Conservation (phyloP, 768 basidiomycete genomes). For the Boletus subparvulus region DNA sequence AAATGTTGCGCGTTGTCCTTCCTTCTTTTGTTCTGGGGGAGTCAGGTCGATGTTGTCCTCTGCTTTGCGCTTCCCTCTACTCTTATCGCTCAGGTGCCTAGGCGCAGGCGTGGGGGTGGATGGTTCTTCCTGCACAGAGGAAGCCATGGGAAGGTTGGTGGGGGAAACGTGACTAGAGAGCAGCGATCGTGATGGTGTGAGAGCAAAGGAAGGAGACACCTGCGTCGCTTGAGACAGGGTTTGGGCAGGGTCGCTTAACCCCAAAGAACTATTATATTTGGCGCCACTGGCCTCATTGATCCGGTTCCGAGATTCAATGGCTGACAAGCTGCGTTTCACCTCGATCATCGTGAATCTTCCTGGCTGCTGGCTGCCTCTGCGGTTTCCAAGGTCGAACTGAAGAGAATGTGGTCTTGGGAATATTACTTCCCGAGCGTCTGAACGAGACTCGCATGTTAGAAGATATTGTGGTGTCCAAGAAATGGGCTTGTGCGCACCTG, state of each 20-base stretch:
- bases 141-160: conserved; percentile 8
- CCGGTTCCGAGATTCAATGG: conserved; percentile 19
- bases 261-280: conserved; percentile 14
- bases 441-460: not conserved
- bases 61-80: conserved; percentile 69
- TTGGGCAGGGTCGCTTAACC: conserved; percentile 17
- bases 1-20: conserved; percentile 56
- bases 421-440: conserved; percentile 20
- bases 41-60: conserved; percentile 70
- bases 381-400: conserved; percentile 16
- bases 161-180: conserved; percentile 11
- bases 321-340: conserved; percentile 29
- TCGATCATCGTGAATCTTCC: conserved; percentile 13
- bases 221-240: conserved; percentile 9
- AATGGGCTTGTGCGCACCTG: conserved; percentile 14
- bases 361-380: conserved; percentile 13
- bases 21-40: conserved; percentile 60
- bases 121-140: conserved; percentile 24
- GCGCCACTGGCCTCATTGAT: conserved; percentile 18
- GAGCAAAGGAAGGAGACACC: conserved; percentile 14
- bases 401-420: conserved; percentile 22
- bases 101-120: conserved; percentile 34
- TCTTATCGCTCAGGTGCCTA: conserved; percentile 34
- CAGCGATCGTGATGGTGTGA: conserved; percentile 20
- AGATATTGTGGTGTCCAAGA: not conserved